Conservation (phyloP, 768 basidiomycete genomes). For the Lactifluus rugatus region DNA sequence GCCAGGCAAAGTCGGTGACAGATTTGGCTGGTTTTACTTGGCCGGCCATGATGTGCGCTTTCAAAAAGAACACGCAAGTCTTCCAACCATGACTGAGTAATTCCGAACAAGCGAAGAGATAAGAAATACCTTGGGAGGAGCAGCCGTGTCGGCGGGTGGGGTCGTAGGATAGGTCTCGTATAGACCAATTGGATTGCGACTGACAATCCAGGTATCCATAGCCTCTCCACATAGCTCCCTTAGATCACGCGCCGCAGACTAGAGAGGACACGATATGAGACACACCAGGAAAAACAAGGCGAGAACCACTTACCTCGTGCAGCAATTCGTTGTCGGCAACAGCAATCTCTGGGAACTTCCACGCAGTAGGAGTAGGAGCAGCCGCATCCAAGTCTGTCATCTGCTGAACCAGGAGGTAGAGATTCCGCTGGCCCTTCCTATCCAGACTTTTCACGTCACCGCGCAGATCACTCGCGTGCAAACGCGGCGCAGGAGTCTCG, state of each 20-base stretch:
- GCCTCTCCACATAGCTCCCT: slow-evolving; percentile 60
- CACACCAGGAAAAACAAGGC: neutral
- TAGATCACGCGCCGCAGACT: slow-evolving; percentile 72
- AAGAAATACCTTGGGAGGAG: slow-evolving; percentile 15
- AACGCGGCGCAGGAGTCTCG: slow-evolving; percentile 52
- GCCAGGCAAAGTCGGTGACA: slow-evolving; percentile 80
- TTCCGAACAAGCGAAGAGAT: neutral
- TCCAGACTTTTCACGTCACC: slow-evolving; percentile 69
- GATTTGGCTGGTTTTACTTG: slow-evolving; percentile 54
- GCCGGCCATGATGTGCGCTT: slow-evolving; percentile 86
- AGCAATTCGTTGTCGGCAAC: slow-evolving; percentile 57
- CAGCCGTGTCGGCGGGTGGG: slow-evolving; percentile 19
- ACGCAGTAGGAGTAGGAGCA: slow-evolving; percentile 37
- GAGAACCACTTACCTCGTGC: slow-evolving; percentile 51
- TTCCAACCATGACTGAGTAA: slow-evolving; percentile 25
- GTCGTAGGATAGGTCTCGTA: slow-evolving; percentile 38
- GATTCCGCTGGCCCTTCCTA: slow-evolving; percentile 71
- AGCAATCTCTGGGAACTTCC: slow-evolving; percentile 74
- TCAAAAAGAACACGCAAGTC: slow-evolving; percentile 83
- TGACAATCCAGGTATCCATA: slow-evolving; percentile 95
- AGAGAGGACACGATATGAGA: neutral
- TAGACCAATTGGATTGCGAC: slow-evolving; percentile 78
- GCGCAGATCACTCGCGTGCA: slow-evolving; percentile 48
- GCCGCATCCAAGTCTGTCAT: slow-evolving; percentile 31
- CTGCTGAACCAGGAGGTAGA: slow-evolving; percentile 72